Conservation (phyloP, 2,329 filamentous ascomycete genomes). For the Verticillium zaregamsianum region DNA sequence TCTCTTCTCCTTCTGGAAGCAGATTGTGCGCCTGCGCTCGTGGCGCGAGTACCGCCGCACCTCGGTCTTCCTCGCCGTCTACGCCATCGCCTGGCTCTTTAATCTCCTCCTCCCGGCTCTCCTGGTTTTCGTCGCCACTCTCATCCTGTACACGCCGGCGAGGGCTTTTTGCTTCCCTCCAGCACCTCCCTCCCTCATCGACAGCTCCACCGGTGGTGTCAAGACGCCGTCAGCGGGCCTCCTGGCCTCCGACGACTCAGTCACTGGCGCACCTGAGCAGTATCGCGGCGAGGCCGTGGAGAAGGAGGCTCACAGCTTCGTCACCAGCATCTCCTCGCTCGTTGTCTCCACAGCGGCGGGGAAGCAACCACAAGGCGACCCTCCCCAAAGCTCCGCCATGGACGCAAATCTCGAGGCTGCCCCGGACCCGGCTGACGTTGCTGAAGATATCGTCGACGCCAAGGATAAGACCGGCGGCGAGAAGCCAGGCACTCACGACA, state of each 20-base stretch:
- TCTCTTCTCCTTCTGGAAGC: conserved; percentile 63
- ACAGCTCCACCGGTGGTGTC: conserved; percentile 64
- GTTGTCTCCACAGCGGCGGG: conserved; percentile 72
- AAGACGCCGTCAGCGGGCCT: conserved; percentile 75
- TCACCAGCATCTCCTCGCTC: conserved; percentile 65
- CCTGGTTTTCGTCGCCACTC: conserved; percentile 52
- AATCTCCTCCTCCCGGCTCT: conserved; percentile 66
- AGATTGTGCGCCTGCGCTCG: conserved; percentile 70
- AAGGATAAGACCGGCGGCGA: conserved; percentile 41
- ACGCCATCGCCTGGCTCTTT: conserved; percentile 63
- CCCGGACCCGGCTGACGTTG: conserved; percentile 43
- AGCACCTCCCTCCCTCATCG: conserved; percentile 70
- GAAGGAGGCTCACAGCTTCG: conserved; percentile 76
- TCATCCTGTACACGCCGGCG: conserved; percentile 62
- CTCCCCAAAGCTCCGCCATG: conserved; percentile 41
- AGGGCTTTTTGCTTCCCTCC: conserved; percentile 68
- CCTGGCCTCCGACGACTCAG: conserved; percentile 69
- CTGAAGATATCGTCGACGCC: conserved; percentile 32
- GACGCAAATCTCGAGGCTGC: conserved; percentile 24
- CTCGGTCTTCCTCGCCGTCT: conserved; percentile 53
- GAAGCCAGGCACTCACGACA: conserved; percentile 51
- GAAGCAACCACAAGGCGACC: conserved; percentile 65
- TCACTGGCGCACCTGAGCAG: conserved; percentile 78
- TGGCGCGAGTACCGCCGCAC: conserved; percentile 74
- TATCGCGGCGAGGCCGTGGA: conserved; percentile 81